A percentile compares a stretch with the other conserved stretches of the same genome.
Evolutionary conservation across 164 flowering plant species (phyloP).

Genomic region (Magnolia changhungtana): DNA sequence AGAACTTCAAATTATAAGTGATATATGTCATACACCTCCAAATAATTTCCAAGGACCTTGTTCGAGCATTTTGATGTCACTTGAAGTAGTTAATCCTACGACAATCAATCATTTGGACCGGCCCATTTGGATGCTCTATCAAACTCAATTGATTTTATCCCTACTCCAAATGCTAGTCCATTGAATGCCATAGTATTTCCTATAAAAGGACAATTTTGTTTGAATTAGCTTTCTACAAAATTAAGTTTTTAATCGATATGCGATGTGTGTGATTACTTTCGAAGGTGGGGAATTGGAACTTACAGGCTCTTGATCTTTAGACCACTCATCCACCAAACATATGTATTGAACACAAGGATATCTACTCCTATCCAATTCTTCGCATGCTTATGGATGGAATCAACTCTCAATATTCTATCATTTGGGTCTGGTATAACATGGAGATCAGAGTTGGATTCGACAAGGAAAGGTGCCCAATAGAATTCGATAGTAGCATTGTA

Average conservation of each 20-base stretch:
- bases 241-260: neutral
- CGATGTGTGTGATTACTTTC: neutral
- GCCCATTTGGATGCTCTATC: too few relatives aligned
- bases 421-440: conserved; percentile 55
- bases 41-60: too few relatives aligned
- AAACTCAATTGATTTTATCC: too few relatives aligned
- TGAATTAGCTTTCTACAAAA: too few relatives aligned
- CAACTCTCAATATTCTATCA: conserved; percentile 70
- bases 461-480: conserved; percentile 89
- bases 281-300: conserved; percentile 17
- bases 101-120: too few relatives aligned
- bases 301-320: conserved; percentile 66
- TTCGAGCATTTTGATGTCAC: too few relatives aligned
- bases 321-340: conserved; percentile 98
- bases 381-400: conserved; percentile 72
- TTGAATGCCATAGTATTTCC: too few relatives aligned
- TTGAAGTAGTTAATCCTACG: too few relatives aligned
- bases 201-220: too few relatives aligned
- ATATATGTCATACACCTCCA: too few relatives aligned
- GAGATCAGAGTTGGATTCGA: conserved; percentile 73
- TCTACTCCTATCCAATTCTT: conserved; percentile 74
- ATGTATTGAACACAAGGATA: conserved; percentile 80
- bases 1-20: too few relatives aligned
- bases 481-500: conserved; percentile 74
- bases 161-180: too few relatives aligned